Percentiles rank a stretch among this genome's conserved stretches.
phyloP scores from a whole-genome alignment of 2,329 filamentous ascomycete genomes.

The Penicillium sp. region DNA sequence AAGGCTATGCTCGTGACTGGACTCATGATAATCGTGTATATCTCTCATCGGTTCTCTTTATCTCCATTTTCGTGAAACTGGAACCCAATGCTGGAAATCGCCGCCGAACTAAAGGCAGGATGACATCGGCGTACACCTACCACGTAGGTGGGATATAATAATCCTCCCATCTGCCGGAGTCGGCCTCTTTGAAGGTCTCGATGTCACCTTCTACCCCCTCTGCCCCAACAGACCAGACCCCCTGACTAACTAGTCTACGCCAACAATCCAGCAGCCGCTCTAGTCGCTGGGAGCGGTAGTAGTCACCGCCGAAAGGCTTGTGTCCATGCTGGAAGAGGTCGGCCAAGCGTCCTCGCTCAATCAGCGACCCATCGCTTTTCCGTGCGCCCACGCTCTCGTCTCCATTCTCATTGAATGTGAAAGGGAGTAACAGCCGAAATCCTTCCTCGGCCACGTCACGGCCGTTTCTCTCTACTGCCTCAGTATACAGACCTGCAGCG shows the following conservation, averaged over 20 bases:
- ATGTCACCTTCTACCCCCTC: constrained; percentile 25
- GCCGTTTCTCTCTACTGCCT: constrained; percentile 18
- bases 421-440: constrained; percentile 20
- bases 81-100: constrained; percentile 1
- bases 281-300: constrained; percentile 19
- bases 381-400: constrained; percentile 15
- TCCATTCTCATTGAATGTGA: constrained; percentile 10
- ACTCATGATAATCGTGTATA: not conserved
- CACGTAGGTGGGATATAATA: constrained; percentile 13
- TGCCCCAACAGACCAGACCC: constrained; percentile 22
- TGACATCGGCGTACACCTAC: constrained; percentile 7
- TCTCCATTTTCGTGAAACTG: constrained; percentile 4
- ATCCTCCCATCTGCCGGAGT: constrained; percentile 11
- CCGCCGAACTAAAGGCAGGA: constrained; percentile 3
- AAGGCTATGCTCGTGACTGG: constrained; percentile 1
- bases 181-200: constrained; percentile 24
- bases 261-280: constrained; percentile 23
- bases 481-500: constrained; percentile 21
- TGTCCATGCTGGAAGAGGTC: constrained; percentile 32
- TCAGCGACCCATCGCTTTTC: constrained; percentile 23
- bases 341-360: constrained; percentile 11
- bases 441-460: constrained; percentile 24
- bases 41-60: constrained; percentile 1
- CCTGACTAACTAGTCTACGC: constrained; percentile 20
- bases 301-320: constrained; percentile 30